Conservation (phyloP, 176 grass and related monocot genomes). For the Musa acuminata region DNA sequence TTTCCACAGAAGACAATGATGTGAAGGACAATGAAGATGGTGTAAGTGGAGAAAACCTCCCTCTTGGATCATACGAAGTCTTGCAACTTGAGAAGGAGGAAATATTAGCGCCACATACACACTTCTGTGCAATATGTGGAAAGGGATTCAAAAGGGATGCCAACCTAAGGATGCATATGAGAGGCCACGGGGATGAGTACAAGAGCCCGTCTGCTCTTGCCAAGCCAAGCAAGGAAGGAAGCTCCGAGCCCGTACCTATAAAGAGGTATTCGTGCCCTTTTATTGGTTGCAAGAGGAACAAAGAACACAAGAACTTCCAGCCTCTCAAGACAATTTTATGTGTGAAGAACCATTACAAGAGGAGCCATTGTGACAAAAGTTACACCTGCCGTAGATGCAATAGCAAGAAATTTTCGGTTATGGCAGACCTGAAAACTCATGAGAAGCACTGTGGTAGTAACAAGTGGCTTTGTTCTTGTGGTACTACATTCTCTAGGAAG, state of each 20-base stretch:
- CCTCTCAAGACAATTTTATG: conserved; percentile 72
- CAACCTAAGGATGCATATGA: conserved; percentile 83
- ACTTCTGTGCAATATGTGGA: conserved; percentile 65
- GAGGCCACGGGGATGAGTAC: conserved; percentile 70
- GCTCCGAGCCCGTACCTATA: conserved; percentile 19
- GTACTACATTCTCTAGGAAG: conserved; percentile 68
- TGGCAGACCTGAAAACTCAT: conserved; percentile 70
- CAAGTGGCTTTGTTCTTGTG: conserved; percentile 71
- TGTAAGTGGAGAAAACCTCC: conserved; percentile 38
- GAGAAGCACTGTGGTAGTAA: conserved; percentile 64
- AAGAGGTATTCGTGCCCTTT: conserved; percentile 75
- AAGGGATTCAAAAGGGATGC: conserved; percentile 85
- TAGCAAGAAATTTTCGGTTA: conserved; percentile 60
- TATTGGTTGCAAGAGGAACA: conserved; percentile 65
- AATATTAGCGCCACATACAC: conserved; percentile 65
- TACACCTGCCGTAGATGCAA: conserved; percentile 56
- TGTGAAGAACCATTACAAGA: conserved; percentile 84
- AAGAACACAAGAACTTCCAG: conserved; percentile 62
- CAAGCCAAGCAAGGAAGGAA: conserved; percentile 43
- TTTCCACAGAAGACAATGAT: conserved; percentile 35
- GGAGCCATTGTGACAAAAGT: conserved; percentile 68
- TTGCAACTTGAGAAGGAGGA: conserved; percentile 75
- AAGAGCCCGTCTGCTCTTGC: conserved; percentile 58
- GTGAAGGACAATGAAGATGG: conserved; percentile 34
- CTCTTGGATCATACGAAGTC: conserved; percentile 38